Evolutionary conservation across 1,284 basidiomycete species (phyloP).

Genomic region (Cryptococcus sp.): DNA sequence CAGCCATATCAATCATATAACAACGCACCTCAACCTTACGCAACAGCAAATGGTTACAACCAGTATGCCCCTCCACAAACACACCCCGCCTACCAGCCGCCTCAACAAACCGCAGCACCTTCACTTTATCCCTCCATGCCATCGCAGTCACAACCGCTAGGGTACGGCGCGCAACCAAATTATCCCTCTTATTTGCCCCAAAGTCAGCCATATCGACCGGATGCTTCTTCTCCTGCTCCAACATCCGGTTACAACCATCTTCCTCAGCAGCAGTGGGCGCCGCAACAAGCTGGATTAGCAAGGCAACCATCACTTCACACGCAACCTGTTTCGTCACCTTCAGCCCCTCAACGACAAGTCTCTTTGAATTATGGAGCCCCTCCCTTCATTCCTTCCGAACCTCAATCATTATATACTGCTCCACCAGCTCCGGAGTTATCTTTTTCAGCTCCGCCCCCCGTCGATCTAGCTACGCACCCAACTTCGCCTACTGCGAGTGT

Average conservation of each 20-base stretch:
- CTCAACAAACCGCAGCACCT: conserved; percentile 10
- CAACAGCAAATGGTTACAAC: conserved; percentile 13
- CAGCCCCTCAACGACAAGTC: conserved; percentile 9
- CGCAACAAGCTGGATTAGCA: conserved; percentile 12
- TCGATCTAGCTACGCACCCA: no score
- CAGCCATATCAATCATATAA: conserved; percentile 21
- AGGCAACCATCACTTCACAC: conserved; percentile 2
- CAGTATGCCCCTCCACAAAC: conserved; percentile 11
- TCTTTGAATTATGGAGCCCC: neutral
- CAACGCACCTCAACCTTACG: neutral
- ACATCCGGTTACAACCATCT: conserved; percentile 22
- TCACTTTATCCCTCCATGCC: conserved; percentile 35
- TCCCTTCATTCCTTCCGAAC: neutral
- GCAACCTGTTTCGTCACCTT: conserved; percentile 6
- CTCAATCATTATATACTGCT: no score
- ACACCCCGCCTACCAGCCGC: conserved; percentile 4
- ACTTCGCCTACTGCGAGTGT: no score
- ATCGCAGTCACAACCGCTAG: conserved; percentile 8
- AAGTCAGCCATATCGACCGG: conserved; percentile 27
- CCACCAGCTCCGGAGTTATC: no score
- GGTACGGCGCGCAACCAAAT: neutral
- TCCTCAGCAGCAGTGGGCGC: conserved; percentile 10
- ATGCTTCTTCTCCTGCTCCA: neutral
- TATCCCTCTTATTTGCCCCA: conserved; percentile 17
- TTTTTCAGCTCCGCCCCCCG: no score